Percentiles rank a stretch among this genome's conserved stretches.
These are phyloP conservation scores for Cyberlindnera misumaiensis DNA, from an alignment of 805 yeast genomes.

Conservation along the genomic window DNA sequence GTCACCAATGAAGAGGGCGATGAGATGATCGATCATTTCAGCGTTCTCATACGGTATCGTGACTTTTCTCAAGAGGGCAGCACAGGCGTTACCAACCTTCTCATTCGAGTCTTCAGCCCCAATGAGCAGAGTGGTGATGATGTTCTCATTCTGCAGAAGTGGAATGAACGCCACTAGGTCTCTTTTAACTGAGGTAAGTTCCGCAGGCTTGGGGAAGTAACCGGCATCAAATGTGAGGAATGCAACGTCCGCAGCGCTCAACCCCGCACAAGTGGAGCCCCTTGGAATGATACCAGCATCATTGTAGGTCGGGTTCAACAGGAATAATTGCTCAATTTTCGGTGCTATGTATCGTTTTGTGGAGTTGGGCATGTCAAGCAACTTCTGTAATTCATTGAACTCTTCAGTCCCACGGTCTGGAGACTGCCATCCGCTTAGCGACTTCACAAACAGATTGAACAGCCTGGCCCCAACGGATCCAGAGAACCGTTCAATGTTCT, in stretches of 20 bases:
- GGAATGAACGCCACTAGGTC: conserved; percentile 36
- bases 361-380: conserved; percentile 29
- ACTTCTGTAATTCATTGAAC: conserved; percentile 28
- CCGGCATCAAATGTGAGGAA: conserved; percentile 71
- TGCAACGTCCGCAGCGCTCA: conserved; percentile 45
- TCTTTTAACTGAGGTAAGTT: conserved; percentile 35
- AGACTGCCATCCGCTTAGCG: conserved; percentile 41
- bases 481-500: conserved; percentile 36
- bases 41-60: conserved; percentile 45
- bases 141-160: conserved; percentile 26
- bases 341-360: conserved; percentile 42
- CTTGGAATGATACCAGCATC: conserved; percentile 35
- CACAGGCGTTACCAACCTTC: conserved; percentile 48
- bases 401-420: conserved; percentile 43
- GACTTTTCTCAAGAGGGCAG: conserved; percentile 43
- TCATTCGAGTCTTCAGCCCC: conserved; percentile 59
- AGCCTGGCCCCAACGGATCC: conserved; percentile 44
- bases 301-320: conserved; percentile 42
- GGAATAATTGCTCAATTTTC: conserved; percentile 48
- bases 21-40: conserved; percentile 36
- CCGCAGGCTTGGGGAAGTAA: conserved; percentile 43
- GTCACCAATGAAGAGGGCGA: conserved; percentile 47
- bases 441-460: conserved; percentile 52
- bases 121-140: conserved; percentile 46
- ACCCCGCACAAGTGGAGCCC: conserved; percentile 54